Evolutionary conservation across 2,329 filamentous ascomycete genomes (phyloP), one percentile per base, ranked within the genome.

Genomic region (Pseudogymnoascus sp.): DNA sequence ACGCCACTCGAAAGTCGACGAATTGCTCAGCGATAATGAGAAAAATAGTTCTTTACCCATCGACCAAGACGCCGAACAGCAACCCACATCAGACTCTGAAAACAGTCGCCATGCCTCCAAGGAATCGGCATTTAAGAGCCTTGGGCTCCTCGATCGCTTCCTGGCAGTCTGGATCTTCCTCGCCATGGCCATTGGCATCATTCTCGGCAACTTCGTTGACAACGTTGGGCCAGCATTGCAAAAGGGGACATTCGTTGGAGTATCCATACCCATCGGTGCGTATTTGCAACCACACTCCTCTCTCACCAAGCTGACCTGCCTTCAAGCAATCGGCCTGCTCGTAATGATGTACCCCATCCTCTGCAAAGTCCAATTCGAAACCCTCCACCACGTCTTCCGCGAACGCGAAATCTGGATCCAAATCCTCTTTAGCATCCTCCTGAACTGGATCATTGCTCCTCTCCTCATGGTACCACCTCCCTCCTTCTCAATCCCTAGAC

Each of bases 281-380:
- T 72, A 25, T 14, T 2, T 20, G 2, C 3, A 12, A 9, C 35
- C 28, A 43, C 20, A 57, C 7, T 8, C 7, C 38, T 57, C 9
- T 22, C 30, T 30, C 25, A 37, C n/a, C 4, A 57, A 57, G 30
- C 36, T 59, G 18, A 36, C 28, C 9, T 25, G 18, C 22, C 22
- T 12, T 36, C 22, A 63, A 89, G 90, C 90, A 0, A 76, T 95
- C 57, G 90, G 91, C 0, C 75, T 96, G 0, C 79, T 96, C 1
- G 85, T 95, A 41, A 96, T 96, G 90, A 96, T 96, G 90, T 96
- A 94, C 69, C 91, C 91, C 0, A 95, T 96, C 63, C 77, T 96
- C 0, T 95, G 90, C 80, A 94, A 94, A 72, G 88, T 95, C 5
- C 84, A 84, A 39, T 94, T 85, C 73, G 90, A 95, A 71, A 82